Percentiles rank a stretch among this genome's conserved stretches.
Evolutionary conservation across 225 moss, liverwort and hornwort genomes (phyloP).

Genomic region (Takakia lepidozioides): DNA sequence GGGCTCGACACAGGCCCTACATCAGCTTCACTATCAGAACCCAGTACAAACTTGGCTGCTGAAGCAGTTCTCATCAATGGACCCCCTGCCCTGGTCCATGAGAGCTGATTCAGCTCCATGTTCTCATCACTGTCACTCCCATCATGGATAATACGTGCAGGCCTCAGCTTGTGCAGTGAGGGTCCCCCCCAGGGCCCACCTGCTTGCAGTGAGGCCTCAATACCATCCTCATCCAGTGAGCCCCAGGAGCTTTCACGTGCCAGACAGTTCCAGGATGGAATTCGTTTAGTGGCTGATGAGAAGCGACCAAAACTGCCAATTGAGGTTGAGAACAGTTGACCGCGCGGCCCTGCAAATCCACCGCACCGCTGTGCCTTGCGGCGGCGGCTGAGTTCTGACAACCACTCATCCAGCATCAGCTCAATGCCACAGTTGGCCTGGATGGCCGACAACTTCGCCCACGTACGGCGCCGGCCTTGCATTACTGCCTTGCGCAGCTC

Average conservation of each 20-base stretch:
- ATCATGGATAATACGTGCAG: conserved; percentile 36
- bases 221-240: conserved; percentile 75
- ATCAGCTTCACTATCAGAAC: conserved; percentile 53
- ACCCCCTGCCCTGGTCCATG: conserved; percentile 89
- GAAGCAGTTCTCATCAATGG: conserved; percentile 91
- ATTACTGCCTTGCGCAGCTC: conserved; percentile 92
- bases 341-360: too few species aligned
- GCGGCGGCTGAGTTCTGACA: conserved; percentile 77
- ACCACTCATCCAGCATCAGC: conserved; percentile 92
- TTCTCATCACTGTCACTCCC: conserved; percentile 94
- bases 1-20: conserved; percentile 9
- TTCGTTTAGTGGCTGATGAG: conserved; percentile 45
- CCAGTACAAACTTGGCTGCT: conserved; percentile 61
- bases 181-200: conserved; percentile 98
- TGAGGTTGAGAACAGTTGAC: too few species aligned
- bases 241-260: conserved; percentile 79
- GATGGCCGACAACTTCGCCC: conserved; percentile 96
- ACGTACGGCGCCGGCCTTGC: conserved; percentile 85
- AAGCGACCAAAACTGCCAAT: too few species aligned
- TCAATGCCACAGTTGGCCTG: conserved; percentile 99
- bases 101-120: conserved; percentile 49
- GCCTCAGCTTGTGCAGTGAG: conserved; percentile 67
- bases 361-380: conserved; percentile 54
- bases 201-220: conserved; percentile 38
- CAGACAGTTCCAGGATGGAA: conserved; percentile 93